Base-by-base conservation (phyloP, 2,329 filamentous ascomycete genomes). In the Penicillium crustosum region DNA sequence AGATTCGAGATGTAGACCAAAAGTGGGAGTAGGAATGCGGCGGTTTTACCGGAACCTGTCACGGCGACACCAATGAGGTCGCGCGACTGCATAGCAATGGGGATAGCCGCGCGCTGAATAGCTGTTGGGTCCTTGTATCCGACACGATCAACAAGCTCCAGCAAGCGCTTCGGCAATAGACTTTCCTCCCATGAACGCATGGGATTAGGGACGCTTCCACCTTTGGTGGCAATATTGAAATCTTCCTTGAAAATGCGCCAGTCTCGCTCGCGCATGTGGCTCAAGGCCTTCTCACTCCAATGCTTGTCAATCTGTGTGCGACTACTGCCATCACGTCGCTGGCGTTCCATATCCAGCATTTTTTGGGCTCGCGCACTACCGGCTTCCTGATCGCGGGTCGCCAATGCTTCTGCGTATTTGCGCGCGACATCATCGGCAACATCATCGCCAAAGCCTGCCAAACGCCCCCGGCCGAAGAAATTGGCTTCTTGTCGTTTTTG, bases 211-310 rank as follows among this genome's bases (percentile, higher is more conserved):
- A 97, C 91, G 27, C 84, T 83, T 43, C 93, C 93, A 57, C 94
- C 94, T 75, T 96, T 97, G 9, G 92, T 97, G 41, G 89, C 83
- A 72, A 99, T 99, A 67, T 94, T 95, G 79, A 96, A 97, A 76
- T 99, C 93, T 75, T 97, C 94, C 78, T 97, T 99, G 86, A 99
- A 97, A 68, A 99, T 97, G 72, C 94, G 90, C 94, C 94, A 99
- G 76, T 99, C 94, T 73, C 94, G 84, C 77, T 97, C 93, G 61
- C 91, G 90, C 94, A 99, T 99, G 68, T 96, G 90, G 15, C 90
- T 86, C 61, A 97, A 80, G 61, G 83, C 84, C 85, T 99, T 99
- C 72, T 97, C 91, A 55, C 90, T 92, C 94, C 94, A 99, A 76
- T 96, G 92, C 75, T 93, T 93, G 67, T 95, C 93, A 56, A 96